Conservation (phyloP, 257 asterid species). For the Fraxinus cuspidata region DNA sequence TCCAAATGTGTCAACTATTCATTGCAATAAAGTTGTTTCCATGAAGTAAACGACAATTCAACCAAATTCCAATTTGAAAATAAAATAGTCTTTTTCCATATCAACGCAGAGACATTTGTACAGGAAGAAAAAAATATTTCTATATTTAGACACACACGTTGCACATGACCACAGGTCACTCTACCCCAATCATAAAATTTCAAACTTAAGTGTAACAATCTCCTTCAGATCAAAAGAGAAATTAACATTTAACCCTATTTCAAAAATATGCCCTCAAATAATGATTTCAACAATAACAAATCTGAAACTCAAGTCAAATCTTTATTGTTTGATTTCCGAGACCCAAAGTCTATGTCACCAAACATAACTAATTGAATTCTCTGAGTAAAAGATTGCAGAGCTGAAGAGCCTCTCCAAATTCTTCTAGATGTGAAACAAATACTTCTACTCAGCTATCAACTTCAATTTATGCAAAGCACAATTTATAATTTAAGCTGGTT, state of each 20-base stretch:
- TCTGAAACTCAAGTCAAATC: constrained; percentile 1
- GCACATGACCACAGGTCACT: background rate
- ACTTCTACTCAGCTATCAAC: background rate
- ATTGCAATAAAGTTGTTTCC: background rate
- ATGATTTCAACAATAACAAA: background rate
- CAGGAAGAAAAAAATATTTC: background rate
- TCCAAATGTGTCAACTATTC: background rate
- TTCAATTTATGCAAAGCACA: background rate
- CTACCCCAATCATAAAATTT: background rate
- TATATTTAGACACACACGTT: background rate
- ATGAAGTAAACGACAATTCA: constrained; percentile 4
- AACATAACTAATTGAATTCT: background rate
- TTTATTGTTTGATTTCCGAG: background rate
- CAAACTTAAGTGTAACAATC: constrained; percentile 3
- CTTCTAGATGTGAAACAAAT: constrained; percentile 3
- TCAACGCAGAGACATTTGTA: background rate
- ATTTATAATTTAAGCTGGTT: too few relatives aligned
- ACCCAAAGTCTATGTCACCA: background rate
- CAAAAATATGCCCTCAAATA: background rate
- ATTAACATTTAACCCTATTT: background rate
- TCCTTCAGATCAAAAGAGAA: background rate
- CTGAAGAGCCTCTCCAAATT: background rate
- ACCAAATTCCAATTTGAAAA: background rate
- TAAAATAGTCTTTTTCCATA: background rate
- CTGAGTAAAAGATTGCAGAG: background rate